phyloP scores from a whole-genome alignment of 1,284 basidiomycete genomes.

The Mycena citricolor region DNA sequence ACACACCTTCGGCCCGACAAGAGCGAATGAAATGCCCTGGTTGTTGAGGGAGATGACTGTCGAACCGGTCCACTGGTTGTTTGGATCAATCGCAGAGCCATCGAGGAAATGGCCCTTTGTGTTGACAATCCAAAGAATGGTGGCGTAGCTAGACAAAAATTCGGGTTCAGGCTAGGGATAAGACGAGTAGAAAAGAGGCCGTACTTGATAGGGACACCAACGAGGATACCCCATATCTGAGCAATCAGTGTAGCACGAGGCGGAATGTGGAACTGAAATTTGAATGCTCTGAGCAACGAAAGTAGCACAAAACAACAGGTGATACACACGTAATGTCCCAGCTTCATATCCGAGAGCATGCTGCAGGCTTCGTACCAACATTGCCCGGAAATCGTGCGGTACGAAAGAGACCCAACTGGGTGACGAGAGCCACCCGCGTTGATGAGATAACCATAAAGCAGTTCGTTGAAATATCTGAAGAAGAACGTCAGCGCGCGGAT shows the following conservation, averaged over 20 bases:
- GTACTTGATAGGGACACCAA: slow-evolving; percentile 29
- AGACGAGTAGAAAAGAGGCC: neutral
- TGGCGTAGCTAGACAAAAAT: slow-evolving; percentile 21
- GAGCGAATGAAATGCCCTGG: slow-evolving; percentile 28
- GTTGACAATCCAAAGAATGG: slow-evolving; percentile 23
- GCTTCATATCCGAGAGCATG: slow-evolving; percentile 30
- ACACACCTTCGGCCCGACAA: slow-evolving; percentile 25
- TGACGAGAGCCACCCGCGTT: slow-evolving; percentile 29
- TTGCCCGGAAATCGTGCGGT: slow-evolving; percentile 29
- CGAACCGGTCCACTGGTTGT: slow-evolving; percentile 29
- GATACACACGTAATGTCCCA: slow-evolving; percentile 23
- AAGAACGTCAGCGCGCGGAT: neutral
- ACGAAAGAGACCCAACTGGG: slow-evolving; percentile 27
- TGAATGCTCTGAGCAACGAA: neutral
- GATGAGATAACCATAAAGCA: slow-evolving; percentile 29
- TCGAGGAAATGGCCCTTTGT: slow-evolving; percentile 26
- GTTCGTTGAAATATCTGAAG: slow-evolving; percentile 28
- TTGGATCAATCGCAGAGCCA: slow-evolving; percentile 25
- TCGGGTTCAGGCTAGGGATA: neutral
- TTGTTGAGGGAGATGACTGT: slow-evolving; percentile 29
- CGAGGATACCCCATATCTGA: slow-evolving; percentile 28
- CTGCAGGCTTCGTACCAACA: slow-evolving; percentile 31
- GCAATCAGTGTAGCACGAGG: slow-evolving; percentile 26
- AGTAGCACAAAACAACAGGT: neutral
- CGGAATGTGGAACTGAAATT: slow-evolving; percentile 27